Percentiles rank a stretch among this genome's conserved stretches.
phyloP scores from a whole-genome alignment of 495 filamentous ascomycete species.

The Darksidea phi region DNA sequence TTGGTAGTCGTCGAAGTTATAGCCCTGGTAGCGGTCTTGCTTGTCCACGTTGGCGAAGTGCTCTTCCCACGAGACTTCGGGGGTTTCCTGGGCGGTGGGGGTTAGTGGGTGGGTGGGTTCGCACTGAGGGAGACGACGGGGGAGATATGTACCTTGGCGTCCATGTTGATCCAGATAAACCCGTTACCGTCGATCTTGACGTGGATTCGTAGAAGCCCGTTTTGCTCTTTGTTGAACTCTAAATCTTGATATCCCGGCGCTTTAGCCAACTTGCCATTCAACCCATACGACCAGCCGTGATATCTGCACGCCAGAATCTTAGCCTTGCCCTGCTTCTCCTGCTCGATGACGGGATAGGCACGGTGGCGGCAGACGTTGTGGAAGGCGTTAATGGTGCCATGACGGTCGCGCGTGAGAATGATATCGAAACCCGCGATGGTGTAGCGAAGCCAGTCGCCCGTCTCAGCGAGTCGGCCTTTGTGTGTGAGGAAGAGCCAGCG shows the following conservation, averaged over 20 bases:
- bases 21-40: conserved; percentile 42
- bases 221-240: conserved; percentile 56
- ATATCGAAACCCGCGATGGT: conserved; percentile 45
- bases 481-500: conserved; percentile 58
- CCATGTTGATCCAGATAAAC: conserved; percentile 55
- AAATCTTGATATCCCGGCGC: conserved; percentile 57
- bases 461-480: conserved; percentile 47
- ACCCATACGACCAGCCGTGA: conserved; percentile 64
- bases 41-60: conserved; percentile 46
- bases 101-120: too few species aligned
- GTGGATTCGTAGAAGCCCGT: conserved; percentile 50
- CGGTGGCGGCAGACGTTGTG: conserved; percentile 61
- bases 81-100: conserved; percentile 32
- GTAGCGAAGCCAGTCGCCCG: conserved; percentile 52
- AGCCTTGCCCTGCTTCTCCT: conserved; percentile 48
- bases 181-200: conserved; percentile 50
- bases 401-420: conserved; percentile 51
- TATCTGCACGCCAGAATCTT: conserved; percentile 58
- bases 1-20: conserved; percentile 49
- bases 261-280: conserved; percentile 56
- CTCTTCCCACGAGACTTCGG: conserved; percentile 48
- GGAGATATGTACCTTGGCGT: conserved; percentile 36
- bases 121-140: too few species aligned
- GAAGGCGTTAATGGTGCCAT: conserved; percentile 55
- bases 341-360: conserved; percentile 55